Percentiles rank a stretch among this genome's conserved stretches.
phyloP scores from a whole-genome alignment of 768 basidiomycete species.

The Suillus hirtellus region DNA sequence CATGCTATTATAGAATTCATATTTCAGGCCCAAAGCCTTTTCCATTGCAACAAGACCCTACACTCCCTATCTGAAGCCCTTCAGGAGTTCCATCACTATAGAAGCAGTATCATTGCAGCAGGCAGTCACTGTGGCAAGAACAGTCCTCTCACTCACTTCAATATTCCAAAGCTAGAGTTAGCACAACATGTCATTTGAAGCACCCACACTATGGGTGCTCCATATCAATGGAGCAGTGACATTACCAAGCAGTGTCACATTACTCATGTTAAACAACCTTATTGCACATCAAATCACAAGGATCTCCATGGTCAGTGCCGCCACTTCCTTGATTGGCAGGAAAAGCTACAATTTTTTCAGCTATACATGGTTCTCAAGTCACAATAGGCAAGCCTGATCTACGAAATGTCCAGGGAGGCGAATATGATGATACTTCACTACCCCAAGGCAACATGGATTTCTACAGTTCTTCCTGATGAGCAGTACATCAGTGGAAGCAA shows the following conservation, averaged over 20 bases:
- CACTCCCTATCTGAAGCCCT: constrained; percentile 23
- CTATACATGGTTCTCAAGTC: constrained; percentile 12
- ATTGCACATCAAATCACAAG: neutral
- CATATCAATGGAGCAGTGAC: constrained; percentile 19
- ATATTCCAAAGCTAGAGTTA: neutral
- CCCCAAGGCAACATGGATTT: too few relatives aligned
- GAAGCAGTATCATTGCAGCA: constrained; percentile 7
- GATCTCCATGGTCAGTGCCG: constrained; percentile 14
- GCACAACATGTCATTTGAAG: constrained; percentile 17
- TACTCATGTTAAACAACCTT: constrained; percentile 9
- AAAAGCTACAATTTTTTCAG: constrained; percentile 13
- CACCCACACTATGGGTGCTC: constrained; percentile 30
- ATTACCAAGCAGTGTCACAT: constrained; percentile 18
- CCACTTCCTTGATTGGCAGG: constrained; percentile 11
- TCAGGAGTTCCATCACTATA: too few relatives aligned
- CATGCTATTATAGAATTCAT: too few relatives aligned
- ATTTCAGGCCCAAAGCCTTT: neutral
- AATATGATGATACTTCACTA: too few relatives aligned
- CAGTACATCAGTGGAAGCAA: too few relatives aligned
- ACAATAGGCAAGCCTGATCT: neutral
- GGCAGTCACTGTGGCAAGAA: constrained; percentile 15
- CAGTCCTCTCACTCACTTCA: constrained; percentile 10
- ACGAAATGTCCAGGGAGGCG: too few relatives aligned
- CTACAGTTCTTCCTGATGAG: too few relatives aligned
- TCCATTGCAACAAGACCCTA: too few relatives aligned